These are phyloP conservation scores for Brassica rapa DNA, from an alignment of 345 rosid genomes.

Conservation along the genomic window DNA sequence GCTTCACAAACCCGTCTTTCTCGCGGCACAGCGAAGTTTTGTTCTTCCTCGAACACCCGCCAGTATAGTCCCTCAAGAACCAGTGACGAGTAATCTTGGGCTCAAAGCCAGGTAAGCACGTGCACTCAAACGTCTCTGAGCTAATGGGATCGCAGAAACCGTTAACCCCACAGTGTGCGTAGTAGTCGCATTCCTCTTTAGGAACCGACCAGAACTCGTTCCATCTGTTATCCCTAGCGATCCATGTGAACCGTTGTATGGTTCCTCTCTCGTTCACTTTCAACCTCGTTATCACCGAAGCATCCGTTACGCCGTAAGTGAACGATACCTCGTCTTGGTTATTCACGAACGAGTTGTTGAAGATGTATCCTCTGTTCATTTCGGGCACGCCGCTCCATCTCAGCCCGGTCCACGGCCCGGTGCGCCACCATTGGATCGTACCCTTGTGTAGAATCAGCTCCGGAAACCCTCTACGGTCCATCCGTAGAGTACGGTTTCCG, in stretches of 20 bases:
- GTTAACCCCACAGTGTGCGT: conserved; percentile 56
- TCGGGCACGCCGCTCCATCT: conserved; percentile 70
- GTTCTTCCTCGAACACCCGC: conserved; percentile 54
- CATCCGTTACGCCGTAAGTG: conserved; percentile 36
- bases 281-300: conserved; percentile 50
- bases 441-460: conserved; percentile 50
- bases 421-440: conserved; percentile 42
- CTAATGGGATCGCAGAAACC: conserved; percentile 46
- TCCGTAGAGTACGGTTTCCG: conserved; percentile 43
- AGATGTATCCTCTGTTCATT: conserved; percentile 46
- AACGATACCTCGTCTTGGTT: conserved; percentile 42
- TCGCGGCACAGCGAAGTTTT: conserved; percentile 23
- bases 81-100: conserved; percentile 51
- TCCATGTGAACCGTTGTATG: conserved; percentile 55
- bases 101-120: conserved; percentile 65
- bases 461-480: conserved; percentile 49
- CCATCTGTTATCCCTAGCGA: conserved; percentile 44
- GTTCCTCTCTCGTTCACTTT: conserved; percentile 52
- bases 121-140: conserved; percentile 44
- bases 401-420: conserved; percentile 60
- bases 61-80: conserved; percentile 54
- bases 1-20: conserved; percentile 59
- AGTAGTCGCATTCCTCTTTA: conserved; percentile 60
- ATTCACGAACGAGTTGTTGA: conserved; percentile 33
- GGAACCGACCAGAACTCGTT: conserved; percentile 48